Base-by-base conservation (phyloP, 2,329 filamentous ascomycete species). In the Fusarium brachygibbosum region DNA sequence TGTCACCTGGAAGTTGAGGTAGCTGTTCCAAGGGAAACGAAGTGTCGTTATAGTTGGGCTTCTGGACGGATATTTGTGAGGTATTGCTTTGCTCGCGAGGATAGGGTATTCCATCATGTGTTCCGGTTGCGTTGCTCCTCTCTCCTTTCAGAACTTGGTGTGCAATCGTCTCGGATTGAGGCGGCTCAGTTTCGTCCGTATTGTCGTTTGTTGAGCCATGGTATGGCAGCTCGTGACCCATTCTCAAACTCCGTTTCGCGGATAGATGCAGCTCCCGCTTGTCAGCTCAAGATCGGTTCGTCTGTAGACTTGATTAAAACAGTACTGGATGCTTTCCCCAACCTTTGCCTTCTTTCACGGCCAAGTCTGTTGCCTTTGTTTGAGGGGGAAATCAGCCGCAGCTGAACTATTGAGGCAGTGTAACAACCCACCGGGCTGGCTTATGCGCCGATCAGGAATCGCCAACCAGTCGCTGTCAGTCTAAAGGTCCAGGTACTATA, bases 141-240 rank as follows among this genome's bases (percentile, higher is more conserved):
- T 25, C 14, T 44, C 4, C 17, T 29, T 25, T 5, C 11, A 7
- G 0, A 19, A 5, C 17, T 29, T 13, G 11, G 5, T 5, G 6
- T 13, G 5, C 9, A n/a, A 9, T 9, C 2, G 11, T 14, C 4
- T 14, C 11, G 1, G 8, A n/a, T 9, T 6, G 14, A 34, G 19
- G 12, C 4, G 16, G n/a, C n/a, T n/a, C 13, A 2, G 14, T 13
- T 2, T 23, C 44, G 5, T 1, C 32, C 2, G 1, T 17, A 6
- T 12, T 19, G 5, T n/a, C 14, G 4, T 34, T 3, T 25, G 6
- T 17, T 23, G 1, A 9, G 31, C 14, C 4, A 35, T 5, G 3
- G 4, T 23, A 3, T 25, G 10, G 5, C 1, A 17, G 16, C 14
- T 23, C 14, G 1, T 17, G n/a, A n/a, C n/a, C n/a, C n/a, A n/a